Base-by-base conservation (phyloP, 768 basidiomycete species). In the Mycena olivaceomarginata region DNA sequence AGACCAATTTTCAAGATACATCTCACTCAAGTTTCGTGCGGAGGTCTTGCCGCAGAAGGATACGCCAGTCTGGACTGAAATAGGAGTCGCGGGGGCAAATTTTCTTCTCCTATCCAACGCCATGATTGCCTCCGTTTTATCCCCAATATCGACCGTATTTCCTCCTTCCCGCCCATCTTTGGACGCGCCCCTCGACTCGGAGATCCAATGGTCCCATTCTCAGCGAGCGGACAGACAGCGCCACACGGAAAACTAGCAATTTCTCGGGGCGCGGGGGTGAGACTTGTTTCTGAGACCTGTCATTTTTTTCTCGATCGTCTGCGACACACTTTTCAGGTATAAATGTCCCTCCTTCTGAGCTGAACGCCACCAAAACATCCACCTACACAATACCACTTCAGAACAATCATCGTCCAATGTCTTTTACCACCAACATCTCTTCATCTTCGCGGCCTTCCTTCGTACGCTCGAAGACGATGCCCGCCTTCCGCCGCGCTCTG, bases 231-330 rank as follows among this genome's bases (percentile, higher is more conserved):
- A 20, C 63, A 6, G 16, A 53, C 7, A 13, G 25, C 1, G 16
- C 31, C 10, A 8, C 31, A 4, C 1, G 22, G 41, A 6, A 12
- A 16, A 12, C n/a, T 13, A 3, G 43, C 22, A 25, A 46, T 70
- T 70, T 56, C 25, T 12, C 13, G 11, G 12, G 43, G 20, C 12
- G 11, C 18, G 10, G n/a, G 9, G 18, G n/a, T 53, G 69, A 66
- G 43, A 70, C 41, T 67, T 2, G 18, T 11, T 37, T 71, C 70
- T 76, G 68, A 75, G 74, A 75, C 73, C 59, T 63, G 43, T 31
- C 31, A 15, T 59, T 20, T 10, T 10, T 48, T 63, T 18, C 15
- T 20, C 60, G 67, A 74, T 59, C 41, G n/a, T 59, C 12, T 70
- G 63, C 68, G 62, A 65, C 68, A 51, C 9, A 31, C 20, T 25